A percentile compares a stretch with the other conserved stretches of the same genome.
These are phyloP conservation scores for Salvia hispanica DNA, from an alignment of 257 asterid species.

Conservation along the genomic window DNA sequence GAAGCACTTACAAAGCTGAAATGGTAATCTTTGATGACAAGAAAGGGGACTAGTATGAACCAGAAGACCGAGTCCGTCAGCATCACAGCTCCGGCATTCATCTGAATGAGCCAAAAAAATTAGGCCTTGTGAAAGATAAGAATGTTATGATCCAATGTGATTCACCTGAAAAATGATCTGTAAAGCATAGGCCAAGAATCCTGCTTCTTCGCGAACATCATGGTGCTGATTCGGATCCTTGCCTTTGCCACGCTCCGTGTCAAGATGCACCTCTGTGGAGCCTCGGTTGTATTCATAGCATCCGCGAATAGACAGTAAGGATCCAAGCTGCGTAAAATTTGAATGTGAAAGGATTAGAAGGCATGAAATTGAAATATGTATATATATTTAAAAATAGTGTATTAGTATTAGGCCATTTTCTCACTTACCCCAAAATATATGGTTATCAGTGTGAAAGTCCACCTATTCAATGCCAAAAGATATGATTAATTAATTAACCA, in stretches of 20 bases:
- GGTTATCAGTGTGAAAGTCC: constrained; percentile 83
- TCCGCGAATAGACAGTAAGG: constrained; percentile 75
- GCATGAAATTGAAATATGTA: background rate
- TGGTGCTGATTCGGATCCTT: constrained; percentile 33
- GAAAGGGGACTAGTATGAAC: constrained; percentile 90
- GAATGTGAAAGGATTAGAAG: constrained; percentile 24
- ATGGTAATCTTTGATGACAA: constrained; percentile 74
- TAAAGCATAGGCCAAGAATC: constrained; percentile 67
- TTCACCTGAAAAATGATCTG: constrained; percentile 90
- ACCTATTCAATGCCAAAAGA: constrained; percentile 46
- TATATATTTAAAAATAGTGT: background rate
- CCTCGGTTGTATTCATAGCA: constrained; percentile 49
- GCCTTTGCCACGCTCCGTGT: constrained; percentile 48
- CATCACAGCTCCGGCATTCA: constrained; percentile 95
- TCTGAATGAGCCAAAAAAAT: constrained; percentile 41
- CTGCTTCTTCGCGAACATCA: constrained; percentile 53
- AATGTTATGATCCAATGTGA: background rate
- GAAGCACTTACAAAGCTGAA: constrained; percentile 70
- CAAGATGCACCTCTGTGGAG: constrained; percentile 39
- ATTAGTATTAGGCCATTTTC: background rate
- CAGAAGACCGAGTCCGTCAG: constrained; percentile 86
- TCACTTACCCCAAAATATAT: constrained; percentile 82
- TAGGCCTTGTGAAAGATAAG: background rate
- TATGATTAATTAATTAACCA: background rate
- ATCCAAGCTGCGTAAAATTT: constrained; percentile 63